Conservation (phyloP, 2,329 filamentous ascomycete species). For the Penicillium sp. region DNA sequence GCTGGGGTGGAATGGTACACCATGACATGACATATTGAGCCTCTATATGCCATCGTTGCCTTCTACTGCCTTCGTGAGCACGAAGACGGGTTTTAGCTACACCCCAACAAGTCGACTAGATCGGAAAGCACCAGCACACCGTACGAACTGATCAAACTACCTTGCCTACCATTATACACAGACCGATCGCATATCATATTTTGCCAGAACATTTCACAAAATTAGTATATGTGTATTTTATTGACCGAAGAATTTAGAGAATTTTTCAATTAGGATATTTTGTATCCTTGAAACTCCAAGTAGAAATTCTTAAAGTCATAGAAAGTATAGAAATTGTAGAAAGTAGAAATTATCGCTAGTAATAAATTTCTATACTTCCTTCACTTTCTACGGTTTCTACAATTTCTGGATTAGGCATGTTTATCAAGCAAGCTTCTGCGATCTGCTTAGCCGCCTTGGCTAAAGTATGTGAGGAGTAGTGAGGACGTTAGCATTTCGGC, state of each 20-base stretch:
- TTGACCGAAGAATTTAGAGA: too few relatives aligned
- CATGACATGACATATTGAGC: not conserved
- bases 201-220: too few relatives aligned
- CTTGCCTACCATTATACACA: not conserved
- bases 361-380: too few relatives aligned
- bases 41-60: not conserved
- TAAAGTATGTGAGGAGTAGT: not conserved
- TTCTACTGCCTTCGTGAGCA: not conserved
- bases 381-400: too few relatives aligned
- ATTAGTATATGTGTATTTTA: too few relatives aligned
- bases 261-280: too few relatives aligned
- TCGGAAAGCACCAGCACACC: not conserved
- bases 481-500: not conserved
- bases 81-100: not conserved
- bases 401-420: not conserved
- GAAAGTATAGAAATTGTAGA: too few relatives aligned
- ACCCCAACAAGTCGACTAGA: not conserved
- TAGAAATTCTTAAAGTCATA: too few relatives aligned
- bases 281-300: too few relatives aligned
- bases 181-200: not conserved
- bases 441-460: not conserved
- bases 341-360: too few relatives aligned
- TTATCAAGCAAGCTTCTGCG: not conserved
- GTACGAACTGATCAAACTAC: not conserved
- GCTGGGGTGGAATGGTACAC: not conserved